Evolutionary conservation across 805 yeast species (phyloP).

Genomic region (Alloascoidea hylecoeti): DNA sequence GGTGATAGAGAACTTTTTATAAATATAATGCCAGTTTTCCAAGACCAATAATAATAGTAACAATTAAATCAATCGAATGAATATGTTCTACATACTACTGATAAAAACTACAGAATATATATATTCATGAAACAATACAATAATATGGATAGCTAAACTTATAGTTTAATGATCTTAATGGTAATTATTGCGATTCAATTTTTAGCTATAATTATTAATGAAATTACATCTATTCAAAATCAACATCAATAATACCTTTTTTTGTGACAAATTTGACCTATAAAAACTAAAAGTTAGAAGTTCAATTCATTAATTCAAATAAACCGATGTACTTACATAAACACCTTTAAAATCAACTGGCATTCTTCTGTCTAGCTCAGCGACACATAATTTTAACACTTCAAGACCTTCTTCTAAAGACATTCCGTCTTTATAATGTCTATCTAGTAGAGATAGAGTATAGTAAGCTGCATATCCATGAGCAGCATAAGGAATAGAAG

Average conservation of each 20-base stretch:
- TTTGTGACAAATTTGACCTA: constrained; percentile 51
- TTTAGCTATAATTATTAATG: too few relatives aligned
- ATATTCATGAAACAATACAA: too few relatives aligned
- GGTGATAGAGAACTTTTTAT: too few relatives aligned
- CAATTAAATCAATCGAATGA: too few relatives aligned
- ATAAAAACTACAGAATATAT: too few relatives aligned
- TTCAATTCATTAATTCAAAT: background rate
- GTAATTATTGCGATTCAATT: too few relatives aligned
- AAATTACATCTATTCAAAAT: constrained; percentile 12
- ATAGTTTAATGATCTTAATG: too few relatives aligned
- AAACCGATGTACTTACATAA: constrained; percentile 16
- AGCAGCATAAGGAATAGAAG: constrained; percentile 88
- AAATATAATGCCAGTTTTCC: too few relatives aligned
- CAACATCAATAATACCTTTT: constrained; percentile 36
- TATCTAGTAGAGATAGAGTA: constrained; percentile 79
- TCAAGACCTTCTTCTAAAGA: constrained; percentile 64
- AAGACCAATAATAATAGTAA: too few relatives aligned
- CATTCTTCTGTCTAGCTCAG: constrained; percentile 72
- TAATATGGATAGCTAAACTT: too few relatives aligned
- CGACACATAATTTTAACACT: constrained; percentile 56
- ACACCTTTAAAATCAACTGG: constrained; percentile 93
- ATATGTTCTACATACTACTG: too few relatives aligned
- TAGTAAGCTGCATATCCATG: constrained; percentile 99
- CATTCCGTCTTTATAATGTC: constrained; percentile 73
- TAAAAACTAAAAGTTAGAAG: constrained; percentile 2